Conservation (phyloP, 495 filamentous ascomycete species). For the Trichoderma erinaceum region DNA sequence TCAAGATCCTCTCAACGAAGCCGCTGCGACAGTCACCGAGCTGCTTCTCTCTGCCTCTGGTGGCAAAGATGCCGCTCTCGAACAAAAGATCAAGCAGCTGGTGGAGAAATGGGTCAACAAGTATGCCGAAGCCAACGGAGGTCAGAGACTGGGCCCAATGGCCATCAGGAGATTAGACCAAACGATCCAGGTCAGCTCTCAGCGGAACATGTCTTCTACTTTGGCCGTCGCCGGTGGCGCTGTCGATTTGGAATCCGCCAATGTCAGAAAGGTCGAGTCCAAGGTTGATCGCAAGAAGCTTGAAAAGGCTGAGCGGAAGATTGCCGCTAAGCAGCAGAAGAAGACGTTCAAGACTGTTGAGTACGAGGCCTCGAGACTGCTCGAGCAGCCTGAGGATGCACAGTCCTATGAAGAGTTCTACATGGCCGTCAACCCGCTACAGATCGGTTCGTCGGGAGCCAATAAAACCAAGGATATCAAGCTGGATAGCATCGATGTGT, state of each 20-base stretch:
- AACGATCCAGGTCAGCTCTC: constrained; percentile 88
- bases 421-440: constrained; percentile 97
- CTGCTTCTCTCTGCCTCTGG: constrained; percentile 89
- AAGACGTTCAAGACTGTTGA: constrained; percentile 97
- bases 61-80: constrained; percentile 57
- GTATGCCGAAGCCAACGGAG: constrained; percentile 66
- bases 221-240: constrained; percentile 75
- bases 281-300: constrained; percentile 98
- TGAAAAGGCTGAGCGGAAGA: constrained; percentile 97
- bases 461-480: constrained; percentile 99
- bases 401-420: constrained; percentile 99
- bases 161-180: constrained; percentile 85
- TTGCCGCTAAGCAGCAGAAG: constrained; percentile 96
- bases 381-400: constrained; percentile 75
- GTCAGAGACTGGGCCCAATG: constrained; percentile 51
- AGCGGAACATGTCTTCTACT: constrained; percentile 92
- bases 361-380: constrained; percentile 88
- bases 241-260: constrained; percentile 91
- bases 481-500: constrained; percentile 88
- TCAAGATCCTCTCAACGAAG: constrained; percentile 69
- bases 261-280: constrained; percentile 87
- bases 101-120: constrained; percentile 88
- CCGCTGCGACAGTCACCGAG: constrained; percentile 73
- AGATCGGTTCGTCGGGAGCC: constrained; percentile 59
- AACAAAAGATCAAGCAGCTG: constrained; percentile 68